These are phyloP conservation scores for Mesembryanthemum crystallinum DNA, from an alignment of 148 eudicot species.

Conservation along the genomic window DNA sequence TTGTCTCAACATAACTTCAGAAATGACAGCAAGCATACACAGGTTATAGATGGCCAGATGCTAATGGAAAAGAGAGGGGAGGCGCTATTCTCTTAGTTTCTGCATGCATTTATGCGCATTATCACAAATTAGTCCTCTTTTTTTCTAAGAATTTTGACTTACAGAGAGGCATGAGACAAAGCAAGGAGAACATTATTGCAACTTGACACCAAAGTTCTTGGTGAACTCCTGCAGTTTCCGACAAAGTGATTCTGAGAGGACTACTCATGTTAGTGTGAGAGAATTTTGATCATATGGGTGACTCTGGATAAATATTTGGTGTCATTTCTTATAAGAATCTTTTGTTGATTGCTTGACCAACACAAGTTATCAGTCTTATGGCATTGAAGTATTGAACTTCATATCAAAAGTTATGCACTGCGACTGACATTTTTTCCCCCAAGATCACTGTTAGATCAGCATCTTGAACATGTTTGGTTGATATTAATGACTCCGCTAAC, in stretches of 20 bases:
- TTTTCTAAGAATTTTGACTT: slow-evolving; percentile 15
- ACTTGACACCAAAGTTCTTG: slow-evolving; percentile 9
- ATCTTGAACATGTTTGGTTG: background rate
- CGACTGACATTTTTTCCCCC: background rate
- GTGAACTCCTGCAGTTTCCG: background rate
- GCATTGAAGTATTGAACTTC: background rate
- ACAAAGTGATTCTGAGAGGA: slow-evolving; percentile 14
- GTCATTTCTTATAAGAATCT: background rate
- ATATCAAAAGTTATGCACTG: background rate
- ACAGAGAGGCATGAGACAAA: background rate
- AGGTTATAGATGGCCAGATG: background rate
- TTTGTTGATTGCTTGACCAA: background rate
- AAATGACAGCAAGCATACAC: background rate
- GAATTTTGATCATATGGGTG: background rate
- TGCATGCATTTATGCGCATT: slow-evolving; percentile 1
- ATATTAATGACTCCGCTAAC: background rate
- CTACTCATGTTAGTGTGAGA: background rate
- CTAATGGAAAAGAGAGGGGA: background rate
- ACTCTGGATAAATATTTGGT: background rate
- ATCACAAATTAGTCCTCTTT: slow-evolving; percentile 4
- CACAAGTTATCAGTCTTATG: background rate
- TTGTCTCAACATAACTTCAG: background rate
- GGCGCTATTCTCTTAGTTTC: slow-evolving; percentile 7
- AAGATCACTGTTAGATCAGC: too few relatives aligned
- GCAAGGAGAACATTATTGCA: background rate